Conservation (phyloP, 176 grass and related monocot species). For the Musa troglodytarum region DNA sequence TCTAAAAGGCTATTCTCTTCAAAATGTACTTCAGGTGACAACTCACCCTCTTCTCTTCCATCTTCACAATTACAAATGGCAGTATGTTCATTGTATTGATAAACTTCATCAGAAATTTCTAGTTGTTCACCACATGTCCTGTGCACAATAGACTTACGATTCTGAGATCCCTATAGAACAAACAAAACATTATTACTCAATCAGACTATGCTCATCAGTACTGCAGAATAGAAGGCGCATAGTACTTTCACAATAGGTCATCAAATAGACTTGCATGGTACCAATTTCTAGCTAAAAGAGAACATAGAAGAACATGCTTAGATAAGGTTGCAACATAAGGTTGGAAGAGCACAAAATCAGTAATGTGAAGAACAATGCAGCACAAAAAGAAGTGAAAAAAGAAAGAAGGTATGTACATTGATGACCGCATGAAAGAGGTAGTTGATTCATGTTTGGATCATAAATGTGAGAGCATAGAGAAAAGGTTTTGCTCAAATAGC, state of each 20-base stretch:
- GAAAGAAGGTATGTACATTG: too few relatives aligned
- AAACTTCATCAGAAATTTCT: slow-evolving; percentile 36
- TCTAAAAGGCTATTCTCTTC: slow-evolving; percentile 71
- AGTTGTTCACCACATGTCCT: slow-evolving; percentile 28
- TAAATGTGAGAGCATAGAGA: too few relatives aligned
- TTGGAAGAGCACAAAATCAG: too few relatives aligned
- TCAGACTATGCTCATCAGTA: neutral
- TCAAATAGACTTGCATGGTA: too few relatives aligned
- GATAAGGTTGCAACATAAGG: too few relatives aligned
- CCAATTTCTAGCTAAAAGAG: too few relatives aligned
- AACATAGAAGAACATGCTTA: too few relatives aligned
- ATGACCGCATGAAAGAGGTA: too few relatives aligned
- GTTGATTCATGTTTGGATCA: too few relatives aligned
- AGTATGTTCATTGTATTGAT: slow-evolving; percentile 31
- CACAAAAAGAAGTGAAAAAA: too few relatives aligned
- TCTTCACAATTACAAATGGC: slow-evolving; percentile 40
- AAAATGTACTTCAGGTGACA: slow-evolving; percentile 81
- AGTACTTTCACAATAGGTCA: neutral
- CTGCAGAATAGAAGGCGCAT: neutral
- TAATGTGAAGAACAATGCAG: too few relatives aligned
- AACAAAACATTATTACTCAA: neutral
- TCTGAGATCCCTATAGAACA: slow-evolving; percentile 28
- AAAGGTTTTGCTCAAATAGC: too few relatives aligned
- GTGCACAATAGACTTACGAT: slow-evolving; percentile 16
- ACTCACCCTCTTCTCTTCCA: slow-evolving; percentile 94